Evolutionary conservation across 805 yeast species (phyloP).

Genomic region (Wickerhamiella slavikovae): DNA sequence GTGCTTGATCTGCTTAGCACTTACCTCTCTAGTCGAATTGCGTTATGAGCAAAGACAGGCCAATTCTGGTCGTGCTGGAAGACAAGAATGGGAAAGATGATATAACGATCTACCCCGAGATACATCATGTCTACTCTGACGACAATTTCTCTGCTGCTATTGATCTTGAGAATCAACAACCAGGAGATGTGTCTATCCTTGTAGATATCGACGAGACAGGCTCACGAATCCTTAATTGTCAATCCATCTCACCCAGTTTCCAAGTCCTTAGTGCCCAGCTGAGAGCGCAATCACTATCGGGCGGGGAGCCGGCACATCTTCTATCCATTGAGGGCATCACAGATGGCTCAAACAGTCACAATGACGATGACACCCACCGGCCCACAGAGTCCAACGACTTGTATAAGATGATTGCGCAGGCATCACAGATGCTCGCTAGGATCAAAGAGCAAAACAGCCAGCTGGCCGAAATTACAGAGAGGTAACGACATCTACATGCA

Average conservation of each 20-base stretch:
- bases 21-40: too few species aligned
- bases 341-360: too few species aligned
- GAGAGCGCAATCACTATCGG: slow-evolving; percentile 8
- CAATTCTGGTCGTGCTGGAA: slow-evolving; percentile 11
- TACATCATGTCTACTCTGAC: slow-evolving; percentile 19
- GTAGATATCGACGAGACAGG: slow-evolving; percentile 20
- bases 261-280: slow-evolving; percentile 15
- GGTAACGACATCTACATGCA: too few species aligned
- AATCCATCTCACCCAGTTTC: slow-evolving; percentile 20
- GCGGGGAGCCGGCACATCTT: slow-evolving; percentile 5
- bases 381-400: slow-evolving; percentile 9
- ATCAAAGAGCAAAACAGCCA: slow-evolving; percentile 9
- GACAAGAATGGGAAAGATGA: slow-evolving; percentile 4
- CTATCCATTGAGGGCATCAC: slow-evolving; percentile 7
- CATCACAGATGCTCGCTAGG: slow-evolving; percentile 6
- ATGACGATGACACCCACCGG: slow-evolving; percentile 8
- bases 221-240: slow-evolving; percentile 12
- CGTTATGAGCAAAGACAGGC: too few species aligned
- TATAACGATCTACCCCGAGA: slow-evolving; percentile 20
- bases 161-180: slow-evolving; percentile 15
- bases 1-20: too few species aligned
- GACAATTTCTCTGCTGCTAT: slow-evolving; percentile 18
- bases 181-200: slow-evolving; percentile 16
- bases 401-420: slow-evolving; percentile 5
- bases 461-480: too few species aligned